These are phyloP conservation scores for Amylocystis lapponica DNA, from an alignment of 768 basidiomycete genomes.

Conservation along the genomic window DNA sequence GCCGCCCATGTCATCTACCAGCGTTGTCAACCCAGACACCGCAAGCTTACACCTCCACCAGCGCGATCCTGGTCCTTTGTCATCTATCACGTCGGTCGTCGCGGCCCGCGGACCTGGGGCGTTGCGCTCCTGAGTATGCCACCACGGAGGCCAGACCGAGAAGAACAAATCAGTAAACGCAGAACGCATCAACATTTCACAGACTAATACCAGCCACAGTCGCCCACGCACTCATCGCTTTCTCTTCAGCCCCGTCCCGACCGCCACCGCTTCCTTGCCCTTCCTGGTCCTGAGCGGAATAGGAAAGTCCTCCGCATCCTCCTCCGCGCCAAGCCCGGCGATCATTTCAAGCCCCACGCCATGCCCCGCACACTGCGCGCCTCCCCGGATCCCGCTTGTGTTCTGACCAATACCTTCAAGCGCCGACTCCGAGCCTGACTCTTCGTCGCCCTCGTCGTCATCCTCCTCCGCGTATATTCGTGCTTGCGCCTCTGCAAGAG, in stretches of 20 bases:
- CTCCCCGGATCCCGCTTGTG: slow-evolving; percentile 52
- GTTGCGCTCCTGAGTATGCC: too few species aligned
- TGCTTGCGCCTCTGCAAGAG: slow-evolving; percentile 69
- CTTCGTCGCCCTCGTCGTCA: slow-evolving; percentile 45
- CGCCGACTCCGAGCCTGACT: slow-evolving; percentile 40
- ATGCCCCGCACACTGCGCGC: slow-evolving; percentile 5
- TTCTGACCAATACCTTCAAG: slow-evolving; percentile 46
- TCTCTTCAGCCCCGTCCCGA: slow-evolving; percentile 47
- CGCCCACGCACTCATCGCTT: slow-evolving; percentile 56
- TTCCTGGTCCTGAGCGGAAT: slow-evolving; percentile 66
- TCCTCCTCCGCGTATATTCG: slow-evolving; percentile 54
- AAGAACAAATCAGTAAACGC: too few species aligned
- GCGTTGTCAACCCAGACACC: too few species aligned
- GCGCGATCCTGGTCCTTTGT: too few species aligned
- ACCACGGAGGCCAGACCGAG: too few species aligned
- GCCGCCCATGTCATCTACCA: too few species aligned
- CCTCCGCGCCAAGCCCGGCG: slow-evolving; percentile 27
- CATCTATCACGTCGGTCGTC: too few species aligned
- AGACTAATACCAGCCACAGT: too few species aligned
- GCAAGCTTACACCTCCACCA: too few species aligned
- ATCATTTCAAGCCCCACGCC: slow-evolving; percentile 12
- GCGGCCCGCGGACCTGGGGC: too few species aligned
- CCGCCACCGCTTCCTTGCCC: slow-evolving; percentile 43
- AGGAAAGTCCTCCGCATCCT: slow-evolving; percentile 66
- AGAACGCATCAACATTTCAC: too few species aligned